Evolutionary conservation across 2,329 filamentous ascomycete genomes (phyloP), one percentile per base, ranked within the genome.

Genomic region (Cercospora canescens): DNA sequence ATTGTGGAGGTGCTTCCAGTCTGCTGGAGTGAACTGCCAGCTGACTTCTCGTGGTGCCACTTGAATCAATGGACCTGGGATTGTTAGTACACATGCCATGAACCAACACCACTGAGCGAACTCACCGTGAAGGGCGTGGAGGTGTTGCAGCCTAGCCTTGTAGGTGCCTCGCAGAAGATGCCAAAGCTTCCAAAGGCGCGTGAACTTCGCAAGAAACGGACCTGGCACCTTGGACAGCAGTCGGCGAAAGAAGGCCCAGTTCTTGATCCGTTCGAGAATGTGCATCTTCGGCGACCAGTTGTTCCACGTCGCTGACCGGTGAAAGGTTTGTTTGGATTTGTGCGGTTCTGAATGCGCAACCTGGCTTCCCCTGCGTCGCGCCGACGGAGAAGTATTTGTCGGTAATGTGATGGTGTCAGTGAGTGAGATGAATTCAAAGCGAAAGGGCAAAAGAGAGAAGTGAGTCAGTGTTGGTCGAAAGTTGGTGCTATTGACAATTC

Each of bases 81-180:
- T 24, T 37, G 61, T 65, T 16, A 67, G 63, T 14, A 35, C 32
- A 30, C 28, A 30, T 56, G 35, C 34, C 5, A 24, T 59, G 56
- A 41, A 24, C n/a, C 2, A 37, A 37, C 6, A 26, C 5, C 24
- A 59, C n/a, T n/a, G 32, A 52, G 26, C 14, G 28, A 8, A 28
- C 62, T 50, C 54, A 65, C 72, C 70, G 61, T 70, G 55, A 14
- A 54, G 54, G 3, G 41, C 39, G 57, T 72, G 72, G 4, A 70
- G 65, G 7, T 63, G n/a, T 28, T 34, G 26, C 14, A 72, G n/a
- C 34, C 34, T 62, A n/a, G 61, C 18, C 24, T 61, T 52, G 67
- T 72, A 72, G 1, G 65, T 64, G 60, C 68, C 68, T n/a, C 58
- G 50, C n/a, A 65, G 26, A 12, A 70, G 41, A 41, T 73, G 70